Base-by-base conservation (phyloP, 495 filamentous ascomycete species). In the Daldinia bambusicola region DNA sequence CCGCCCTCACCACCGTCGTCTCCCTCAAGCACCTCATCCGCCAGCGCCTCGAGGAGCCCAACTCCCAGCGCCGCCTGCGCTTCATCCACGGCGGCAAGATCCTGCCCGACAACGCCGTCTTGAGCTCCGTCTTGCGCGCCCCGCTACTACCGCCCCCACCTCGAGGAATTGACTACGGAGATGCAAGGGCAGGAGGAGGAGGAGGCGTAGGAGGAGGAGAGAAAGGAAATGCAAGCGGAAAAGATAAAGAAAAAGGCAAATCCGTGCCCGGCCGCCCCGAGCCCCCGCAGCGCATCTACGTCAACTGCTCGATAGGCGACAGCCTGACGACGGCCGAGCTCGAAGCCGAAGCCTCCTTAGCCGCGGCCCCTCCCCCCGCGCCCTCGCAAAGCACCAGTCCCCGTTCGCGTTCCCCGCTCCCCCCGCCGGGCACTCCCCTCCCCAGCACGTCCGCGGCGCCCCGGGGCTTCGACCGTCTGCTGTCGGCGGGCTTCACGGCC, bases 11-110 rank as follows among this genome's bases (percentile, higher is more conserved):
- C 20, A 91, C 92, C 53, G 85, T 90, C 62, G 84, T 91, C 51
- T 86, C 90, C 0, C 86, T 97, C 36, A 97, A 94, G 76, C 91
- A 89, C 70, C 84, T 91, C 16, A 93, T 99, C 80, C 93, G 95
- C 60, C 75, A 84, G 10, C 85, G 89, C 12, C 90, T 97, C 18
- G 87, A 91, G 6, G 65, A 81, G 10, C 74, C 84, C 51, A 86
- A 91, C 57, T 85, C 80, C 18, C 81, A 84, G 6, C 89, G 87
- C 65, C 88, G 91, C 14, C 87, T 98, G 13, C 91, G 94, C 60
- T 89, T 98, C 63, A 97, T 98, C 78, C 89, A 97, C 80, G 82
- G 89, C 61, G 95, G 95, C 65, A 92, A 92, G 68, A 90, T 95
- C 73, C 88, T 98, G 41, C 85, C 89, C 74, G 93, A 96, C 75